Base-by-base conservation (phyloP, 768 basidiomycete genomes). In the Collybiopsis confluens region DNA sequence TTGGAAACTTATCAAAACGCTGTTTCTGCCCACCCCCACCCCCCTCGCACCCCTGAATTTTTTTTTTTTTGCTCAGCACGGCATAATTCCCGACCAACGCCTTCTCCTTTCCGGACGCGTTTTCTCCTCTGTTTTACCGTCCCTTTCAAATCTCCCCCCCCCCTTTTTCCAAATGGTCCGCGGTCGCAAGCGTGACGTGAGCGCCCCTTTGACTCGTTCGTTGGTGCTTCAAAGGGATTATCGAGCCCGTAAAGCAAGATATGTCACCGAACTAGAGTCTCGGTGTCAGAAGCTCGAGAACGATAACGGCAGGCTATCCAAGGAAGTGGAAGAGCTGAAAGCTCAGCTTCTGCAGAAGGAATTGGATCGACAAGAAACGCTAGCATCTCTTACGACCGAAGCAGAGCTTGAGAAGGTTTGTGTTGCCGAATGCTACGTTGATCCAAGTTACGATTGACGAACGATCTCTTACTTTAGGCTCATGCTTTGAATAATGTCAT, bases 141-240 rank as follows among this genome's bases (percentile, higher is more conserved):
- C 5, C 20, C 44, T 28, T 45, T 20, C 21, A 44, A 13, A n/a
- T 7, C 18, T 35, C 35, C 30, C 28, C 4, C 13, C 21, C n/a
- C n/a, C 35, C 45, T 11, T 21, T 10, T 33, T 33, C 4, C 28
- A 13, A 1, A 53, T 53, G 52, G 52, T 53, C 33, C 52, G 52
- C 10, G 52, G 52, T 33, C 41, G 52, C 10, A 53, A 53, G 41
- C 52, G 52, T 9, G 52, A 53, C 23, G 42, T 53, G 10, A 45
- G 38, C 28, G 52, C 52, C 16, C 52, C 52, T 28, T 45, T 53
- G 43, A 53, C 52, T 35, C 52, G 52, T 10, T 53, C 52, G 3
- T 45, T 53, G 43, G 21, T 53, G 5, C 33, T 53, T 18, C 52
- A 53, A 45, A 28, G 52, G 20, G 52, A 53, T 21, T 53, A 53